Percentiles rank a stretch among this genome's conserved stretches.
phyloP scores from a whole-genome alignment of 805 yeast species.

The Starmerella stellata region DNA sequence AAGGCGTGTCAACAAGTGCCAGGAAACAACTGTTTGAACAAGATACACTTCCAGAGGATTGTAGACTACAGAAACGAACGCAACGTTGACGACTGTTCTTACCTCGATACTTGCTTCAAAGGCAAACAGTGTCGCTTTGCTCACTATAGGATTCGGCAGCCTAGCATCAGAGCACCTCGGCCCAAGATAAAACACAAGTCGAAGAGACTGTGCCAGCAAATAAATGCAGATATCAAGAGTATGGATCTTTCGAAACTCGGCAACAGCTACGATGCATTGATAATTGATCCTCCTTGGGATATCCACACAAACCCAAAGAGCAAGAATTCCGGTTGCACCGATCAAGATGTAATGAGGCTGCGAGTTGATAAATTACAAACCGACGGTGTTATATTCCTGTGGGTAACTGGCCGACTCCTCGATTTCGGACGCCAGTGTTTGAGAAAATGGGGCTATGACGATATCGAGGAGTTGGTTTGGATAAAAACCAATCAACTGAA shows the following conservation, averaged over 20 bases:
- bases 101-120: slow-evolving; percentile 84
- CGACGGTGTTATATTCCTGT: slow-evolving; percentile 65
- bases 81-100: slow-evolving; percentile 75
- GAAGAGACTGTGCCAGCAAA: slow-evolving; percentile 49
- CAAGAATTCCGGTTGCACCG: slow-evolving; percentile 27
- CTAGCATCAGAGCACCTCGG: background rate
- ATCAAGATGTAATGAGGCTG: slow-evolving; percentile 48
- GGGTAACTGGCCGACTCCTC: slow-evolving; percentile 93
- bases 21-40: slow-evolving; percentile 2
- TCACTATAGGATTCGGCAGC: slow-evolving; percentile 36
- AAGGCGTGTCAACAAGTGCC: slow-evolving; percentile 1
- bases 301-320: slow-evolving; percentile 53
- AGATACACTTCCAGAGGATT: slow-evolving; percentile 24
- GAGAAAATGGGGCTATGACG: slow-evolving; percentile 62
- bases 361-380: slow-evolving; percentile 55
- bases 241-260: slow-evolving; percentile 59
- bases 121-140: slow-evolving; percentile 60
- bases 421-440: slow-evolving; percentile 71
- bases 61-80: slow-evolving; percentile 40
- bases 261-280: slow-evolving; percentile 53
- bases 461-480: slow-evolving; percentile 75
- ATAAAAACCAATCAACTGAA: slow-evolving; percentile 73
- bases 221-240: slow-evolving; percentile 61
- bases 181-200: background rate
- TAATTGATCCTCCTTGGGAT: slow-evolving; percentile 95